phyloP scores from a whole-genome alignment of 257 asterid genomes.

The Linaria vulgaris region DNA sequence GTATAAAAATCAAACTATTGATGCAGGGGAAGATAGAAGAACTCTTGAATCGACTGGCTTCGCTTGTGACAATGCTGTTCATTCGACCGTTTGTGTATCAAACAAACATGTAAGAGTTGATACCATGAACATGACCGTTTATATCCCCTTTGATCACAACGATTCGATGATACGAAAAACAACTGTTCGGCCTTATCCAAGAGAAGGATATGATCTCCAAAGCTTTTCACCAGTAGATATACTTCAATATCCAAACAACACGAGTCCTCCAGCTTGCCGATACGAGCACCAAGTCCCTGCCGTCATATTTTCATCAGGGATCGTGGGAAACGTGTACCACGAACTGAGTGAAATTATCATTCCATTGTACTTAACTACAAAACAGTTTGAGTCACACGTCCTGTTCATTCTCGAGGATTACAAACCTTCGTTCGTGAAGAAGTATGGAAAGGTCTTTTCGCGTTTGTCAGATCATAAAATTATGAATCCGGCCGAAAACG shows the following conservation, averaged over 20 bases:
- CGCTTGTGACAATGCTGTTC: slow-evolving; percentile 40
- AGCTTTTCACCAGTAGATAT: slow-evolving; percentile 42
- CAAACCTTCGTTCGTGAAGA: slow-evolving; percentile 59
- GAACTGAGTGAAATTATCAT: slow-evolving; percentile 81
- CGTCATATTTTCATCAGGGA: slow-evolving; percentile 76
- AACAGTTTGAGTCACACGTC: slow-evolving; percentile 61
- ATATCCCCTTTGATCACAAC: slow-evolving; percentile 27
- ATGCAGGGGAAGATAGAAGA: slow-evolving; percentile 54
- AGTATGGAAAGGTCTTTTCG: slow-evolving; percentile 52
- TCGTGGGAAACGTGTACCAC: slow-evolving; percentile 82
- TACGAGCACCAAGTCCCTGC: slow-evolving; percentile 61
- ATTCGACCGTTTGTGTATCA: slow-evolving; percentile 49
- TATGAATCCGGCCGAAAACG: slow-evolving; percentile 51
- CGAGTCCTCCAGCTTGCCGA: slow-evolving; percentile 38
- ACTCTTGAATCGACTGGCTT: slow-evolving; percentile 46
- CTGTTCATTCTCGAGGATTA: slow-evolving; percentile 58
- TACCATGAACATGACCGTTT: slow-evolving; percentile 47
- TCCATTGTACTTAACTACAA: slow-evolving; percentile 70
- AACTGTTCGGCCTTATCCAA: slow-evolving; percentile 51
- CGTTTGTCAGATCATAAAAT: slow-evolving; percentile 44
- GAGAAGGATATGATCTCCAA: slow-evolving; percentile 39
- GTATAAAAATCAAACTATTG: not conserved
- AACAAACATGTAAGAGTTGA: slow-evolving; percentile 35
- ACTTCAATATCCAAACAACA: slow-evolving; percentile 16
- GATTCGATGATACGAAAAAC: slow-evolving; percentile 3